A percentile compares a stretch with the other conserved stretches of the same genome.
Evolutionary conservation across 2,329 filamentous ascomycete genomes (phyloP).

Genomic region (Fusarium chaquense): DNA sequence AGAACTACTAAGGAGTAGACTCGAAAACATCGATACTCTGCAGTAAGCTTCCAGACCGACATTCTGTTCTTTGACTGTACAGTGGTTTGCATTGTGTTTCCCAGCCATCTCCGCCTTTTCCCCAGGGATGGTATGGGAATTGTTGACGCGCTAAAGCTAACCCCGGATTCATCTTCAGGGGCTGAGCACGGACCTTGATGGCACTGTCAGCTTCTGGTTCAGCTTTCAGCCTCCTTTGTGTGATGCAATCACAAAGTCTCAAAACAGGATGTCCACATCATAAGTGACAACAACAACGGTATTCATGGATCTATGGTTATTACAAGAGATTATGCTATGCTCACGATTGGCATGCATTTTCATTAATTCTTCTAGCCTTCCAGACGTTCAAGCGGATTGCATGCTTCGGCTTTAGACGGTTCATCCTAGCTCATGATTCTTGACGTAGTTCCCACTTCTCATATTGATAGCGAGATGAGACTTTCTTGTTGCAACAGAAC

Average conservation of each 20-base stretch:
- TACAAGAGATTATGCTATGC: fast-evolving
- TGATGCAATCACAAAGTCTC: not conserved
- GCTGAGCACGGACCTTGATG: conserved; percentile 16
- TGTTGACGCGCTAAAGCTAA: conserved; percentile 36
- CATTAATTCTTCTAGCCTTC: not conserved
- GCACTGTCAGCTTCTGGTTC: conserved; percentile 9
- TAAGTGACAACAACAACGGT: not conserved
- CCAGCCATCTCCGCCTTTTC: conserved; percentile 14
- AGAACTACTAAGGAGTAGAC: not conserved
- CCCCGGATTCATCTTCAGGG: conserved; percentile 39
- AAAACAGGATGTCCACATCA: not conserved
- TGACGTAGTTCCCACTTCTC: not conserved
- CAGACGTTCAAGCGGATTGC: not conserved
- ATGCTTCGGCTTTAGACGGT: conserved; percentile 30
- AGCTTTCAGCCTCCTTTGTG: not conserved
- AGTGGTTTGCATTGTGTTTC: not conserved
- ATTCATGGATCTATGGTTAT: not conserved
- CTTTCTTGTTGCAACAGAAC: not conserved
- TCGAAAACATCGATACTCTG: not conserved
- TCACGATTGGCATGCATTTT: not conserved
- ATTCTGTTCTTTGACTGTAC: not conserved
- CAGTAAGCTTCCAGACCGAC: not conserved
- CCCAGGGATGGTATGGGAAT: conserved; percentile 21
- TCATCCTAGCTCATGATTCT: not conserved
- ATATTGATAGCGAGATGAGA: not conserved